These are phyloP conservation scores for Macrolepiota albuminosa DNA, from an alignment of 768 basidiomycete species.

Conservation along the genomic window DNA sequence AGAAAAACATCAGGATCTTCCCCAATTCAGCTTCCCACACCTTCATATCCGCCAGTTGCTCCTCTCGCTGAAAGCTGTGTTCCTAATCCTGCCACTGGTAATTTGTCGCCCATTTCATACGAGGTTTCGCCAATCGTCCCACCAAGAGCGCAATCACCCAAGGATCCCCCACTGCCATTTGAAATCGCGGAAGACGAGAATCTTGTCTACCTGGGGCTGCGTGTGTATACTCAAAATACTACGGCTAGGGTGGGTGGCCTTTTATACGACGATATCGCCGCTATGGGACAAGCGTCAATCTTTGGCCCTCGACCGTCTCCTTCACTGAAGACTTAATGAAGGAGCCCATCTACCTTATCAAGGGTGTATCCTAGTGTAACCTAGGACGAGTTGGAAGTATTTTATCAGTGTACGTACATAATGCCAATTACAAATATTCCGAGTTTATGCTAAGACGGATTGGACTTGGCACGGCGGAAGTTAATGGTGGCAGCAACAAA, in stretches of 20 bases:
- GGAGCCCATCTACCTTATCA: neutral
- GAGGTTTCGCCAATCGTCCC: conserved; percentile 1
- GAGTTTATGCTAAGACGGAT: too few relatives aligned
- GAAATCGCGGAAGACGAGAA: conserved; percentile 28
- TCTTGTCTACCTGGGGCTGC: conserved; percentile 34
- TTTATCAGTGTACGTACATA: neutral
- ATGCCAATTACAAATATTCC: too few relatives aligned
- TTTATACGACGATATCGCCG: conserved; percentile 7
- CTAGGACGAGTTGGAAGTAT: neutral
- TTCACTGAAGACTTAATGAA: too few relatives aligned
- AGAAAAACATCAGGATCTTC: neutral
- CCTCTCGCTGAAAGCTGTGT: conserved; percentile 10
- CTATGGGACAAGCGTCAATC: neutral
- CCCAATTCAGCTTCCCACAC: neutral
- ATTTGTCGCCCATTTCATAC: neutral
- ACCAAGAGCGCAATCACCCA: neutral
- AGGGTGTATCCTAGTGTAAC: neutral
- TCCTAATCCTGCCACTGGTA: conserved; percentile 10
- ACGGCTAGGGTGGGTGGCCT: conserved; percentile 27
- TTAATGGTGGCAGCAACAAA: neutral
- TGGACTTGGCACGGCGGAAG: too few relatives aligned
- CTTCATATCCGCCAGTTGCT: neutral
- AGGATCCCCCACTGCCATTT: conserved; percentile 8
- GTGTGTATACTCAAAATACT: conserved; percentile 43
- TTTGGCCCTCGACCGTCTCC: conserved; percentile 4